A percentile compares a stretch with the other conserved stretches of the same genome.
Evolutionary conservation across 164 flowering plant genomes (phyloP).

Genomic region (Macadamia integrifolia): DNA sequence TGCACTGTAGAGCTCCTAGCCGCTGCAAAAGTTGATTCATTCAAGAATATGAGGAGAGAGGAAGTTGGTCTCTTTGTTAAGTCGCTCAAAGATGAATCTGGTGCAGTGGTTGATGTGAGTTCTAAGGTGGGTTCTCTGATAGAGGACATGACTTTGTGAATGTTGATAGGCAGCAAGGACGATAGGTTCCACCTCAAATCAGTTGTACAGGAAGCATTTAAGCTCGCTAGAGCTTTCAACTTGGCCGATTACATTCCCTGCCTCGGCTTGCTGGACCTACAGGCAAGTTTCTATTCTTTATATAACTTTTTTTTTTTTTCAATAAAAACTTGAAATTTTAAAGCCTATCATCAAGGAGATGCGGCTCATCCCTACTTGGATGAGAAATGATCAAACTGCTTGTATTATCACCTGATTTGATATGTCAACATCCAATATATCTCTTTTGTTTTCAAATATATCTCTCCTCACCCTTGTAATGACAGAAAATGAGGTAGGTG

Average conservation of each 20-base stretch:
- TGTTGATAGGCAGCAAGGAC: neutral
- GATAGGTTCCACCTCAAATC: neutral
- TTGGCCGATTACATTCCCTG: neutral
- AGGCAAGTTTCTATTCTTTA: neutral
- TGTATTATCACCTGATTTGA: no score
- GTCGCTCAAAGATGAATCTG: neutral
- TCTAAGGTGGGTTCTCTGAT: neutral
- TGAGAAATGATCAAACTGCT: no score
- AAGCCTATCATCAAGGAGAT: no score
- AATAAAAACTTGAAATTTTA: no score
- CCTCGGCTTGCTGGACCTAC: neutral
- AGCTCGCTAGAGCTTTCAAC: neutral
- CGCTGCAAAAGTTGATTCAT: constrained; percentile 13
- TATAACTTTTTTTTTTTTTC: no score
- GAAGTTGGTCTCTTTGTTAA: neutral
- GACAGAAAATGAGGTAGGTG: no score
- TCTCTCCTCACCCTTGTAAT: no score
- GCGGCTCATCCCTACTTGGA: no score
- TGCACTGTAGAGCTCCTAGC: constrained; percentile 23
- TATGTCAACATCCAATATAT: no score
- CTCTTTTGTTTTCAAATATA: no score
- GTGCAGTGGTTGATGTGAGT: neutral
- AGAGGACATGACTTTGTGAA: neutral
- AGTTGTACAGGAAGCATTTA: neutral
- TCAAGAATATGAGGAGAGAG: constrained; percentile 11